Evolutionary conservation across 176 grass and related monocot species (phyloP).

Genomic region (Areca catechu): DNA sequence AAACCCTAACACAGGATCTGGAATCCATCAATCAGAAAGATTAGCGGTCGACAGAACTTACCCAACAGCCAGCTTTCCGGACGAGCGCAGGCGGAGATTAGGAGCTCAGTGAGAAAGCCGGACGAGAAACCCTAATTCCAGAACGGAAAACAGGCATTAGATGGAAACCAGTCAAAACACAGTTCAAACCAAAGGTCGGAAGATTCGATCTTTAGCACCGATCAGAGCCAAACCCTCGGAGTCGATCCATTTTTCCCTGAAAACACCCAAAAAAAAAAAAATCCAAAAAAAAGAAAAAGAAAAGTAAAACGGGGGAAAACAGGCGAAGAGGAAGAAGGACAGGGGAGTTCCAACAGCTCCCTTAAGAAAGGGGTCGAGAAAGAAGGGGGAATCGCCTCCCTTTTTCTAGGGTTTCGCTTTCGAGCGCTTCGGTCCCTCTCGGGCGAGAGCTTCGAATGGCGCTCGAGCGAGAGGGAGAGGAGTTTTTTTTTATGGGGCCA

Average conservation of each 20-base stretch:
- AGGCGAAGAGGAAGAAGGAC: not conserved
- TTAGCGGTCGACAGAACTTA: not conserved
- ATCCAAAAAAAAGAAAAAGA: no score
- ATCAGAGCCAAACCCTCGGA: not conserved
- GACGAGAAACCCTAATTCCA: slow-evolving; percentile 10
- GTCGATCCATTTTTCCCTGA: not conserved
- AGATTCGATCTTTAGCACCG: no score
- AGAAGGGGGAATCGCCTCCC: no score
- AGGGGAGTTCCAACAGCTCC: not conserved
- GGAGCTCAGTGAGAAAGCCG: slow-evolving; percentile 1
- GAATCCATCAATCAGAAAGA: no score
- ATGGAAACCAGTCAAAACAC: slow-evolving; percentile 5
- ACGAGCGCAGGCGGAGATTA: not conserved
- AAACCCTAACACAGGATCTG: no score
- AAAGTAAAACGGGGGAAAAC: not conserved
- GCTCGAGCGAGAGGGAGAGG: no score
- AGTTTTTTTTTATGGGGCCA: no score
- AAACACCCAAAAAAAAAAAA: not conserved
- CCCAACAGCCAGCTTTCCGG: not conserved
- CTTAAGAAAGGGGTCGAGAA: no score
- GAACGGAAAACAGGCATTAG: slow-evolving; percentile 14
- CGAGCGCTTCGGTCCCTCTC: no score
- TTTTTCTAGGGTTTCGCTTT: no score
- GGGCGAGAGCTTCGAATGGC: no score
- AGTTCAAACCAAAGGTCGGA: not conserved